Base-by-base conservation (phyloP, 2,329 filamentous ascomycete genomes). In the Dactylellina cionopaga region DNA sequence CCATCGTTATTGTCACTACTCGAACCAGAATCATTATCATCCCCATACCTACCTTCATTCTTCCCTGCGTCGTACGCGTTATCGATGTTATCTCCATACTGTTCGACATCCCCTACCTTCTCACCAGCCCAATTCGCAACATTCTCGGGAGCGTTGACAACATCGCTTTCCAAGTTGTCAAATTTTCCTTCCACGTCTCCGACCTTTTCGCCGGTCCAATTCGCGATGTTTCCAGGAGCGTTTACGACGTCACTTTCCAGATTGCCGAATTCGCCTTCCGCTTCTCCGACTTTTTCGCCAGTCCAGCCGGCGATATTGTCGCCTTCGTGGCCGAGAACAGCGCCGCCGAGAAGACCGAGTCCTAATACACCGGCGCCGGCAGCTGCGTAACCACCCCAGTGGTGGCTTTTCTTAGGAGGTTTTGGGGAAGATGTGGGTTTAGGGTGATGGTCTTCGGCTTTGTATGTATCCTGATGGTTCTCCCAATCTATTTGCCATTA, bases 351-450 rank as follows among this genome's bases (percentile, higher is more conserved):
- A 10, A 71, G 17, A 31, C 66, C 66, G n/a, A 70, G 27, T 15
- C 65, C 65, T 5, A 70, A 24, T 2, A 56, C 65, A 5, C 66
- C 58, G 4, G 58, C 56, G n/a, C 66, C 66, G 4, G 46, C 58
- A 5, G 66, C 66, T 5, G 66, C 66, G 35, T 71, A 71, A 24
- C 31, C 52, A 17, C 65, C 59, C 66, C 66, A 71, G 35, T 71
- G 35, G 25, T 44, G 41, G 15, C 58, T 19, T 24, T 71, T 59
- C 25, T 71, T 69, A 0, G 64, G 55, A 19, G 64, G 13, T 15
- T 60, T 60, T 3, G 64, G 64, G 6, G 44, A 35, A 0, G 31
- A 35, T 5, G 31, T 15, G 1, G 51, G 66, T 33, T 35, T 52
- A 3, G 15, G 9, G 27, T 63, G 49, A 22, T 64, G 25, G 15